phyloP scores from a whole-genome alignment of 148 eudicot species.

The Rhododendron ovatum region DNA sequence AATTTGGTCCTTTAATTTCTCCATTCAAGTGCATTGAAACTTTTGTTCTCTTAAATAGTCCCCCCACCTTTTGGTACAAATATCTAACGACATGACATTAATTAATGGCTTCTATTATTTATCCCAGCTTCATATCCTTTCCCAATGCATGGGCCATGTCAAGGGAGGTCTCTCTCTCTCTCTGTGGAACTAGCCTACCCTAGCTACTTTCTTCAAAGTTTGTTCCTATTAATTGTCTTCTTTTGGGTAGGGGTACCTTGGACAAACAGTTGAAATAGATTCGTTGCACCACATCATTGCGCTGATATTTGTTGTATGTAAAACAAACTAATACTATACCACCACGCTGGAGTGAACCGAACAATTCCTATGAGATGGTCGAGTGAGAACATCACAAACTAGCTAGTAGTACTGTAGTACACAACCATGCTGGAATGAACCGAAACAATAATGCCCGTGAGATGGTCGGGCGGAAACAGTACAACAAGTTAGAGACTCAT shows the following conservation, averaged over 20 bases:
- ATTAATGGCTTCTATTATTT: slow-evolving; percentile 3
- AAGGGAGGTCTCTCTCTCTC: neutral
- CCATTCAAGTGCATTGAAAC: neutral
- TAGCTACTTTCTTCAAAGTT: neutral
- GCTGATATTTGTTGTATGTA: no score
- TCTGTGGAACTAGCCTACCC: neutral
- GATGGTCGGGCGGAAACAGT: no score
- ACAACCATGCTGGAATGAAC: no score
- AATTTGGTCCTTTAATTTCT: neutral
- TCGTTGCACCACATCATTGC: neutral
- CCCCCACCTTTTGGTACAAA: neutral
- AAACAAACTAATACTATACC: no score
- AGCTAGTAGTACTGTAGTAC: no score
- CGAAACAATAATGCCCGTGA: no score
- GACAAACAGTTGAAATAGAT: neutral
- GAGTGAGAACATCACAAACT: no score
- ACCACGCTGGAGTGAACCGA: no score
- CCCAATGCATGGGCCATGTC: neutral
- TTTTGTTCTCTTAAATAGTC: neutral
- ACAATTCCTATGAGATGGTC: no score
- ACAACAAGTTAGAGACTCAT: no score
- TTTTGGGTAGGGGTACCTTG: neutral
- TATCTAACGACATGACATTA: neutral
- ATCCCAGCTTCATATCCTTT: neutral
- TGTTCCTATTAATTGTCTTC: neutral